Base-by-base conservation (phyloP, 768 basidiomycete species). In the Cystobasidium onofrii region DNA sequence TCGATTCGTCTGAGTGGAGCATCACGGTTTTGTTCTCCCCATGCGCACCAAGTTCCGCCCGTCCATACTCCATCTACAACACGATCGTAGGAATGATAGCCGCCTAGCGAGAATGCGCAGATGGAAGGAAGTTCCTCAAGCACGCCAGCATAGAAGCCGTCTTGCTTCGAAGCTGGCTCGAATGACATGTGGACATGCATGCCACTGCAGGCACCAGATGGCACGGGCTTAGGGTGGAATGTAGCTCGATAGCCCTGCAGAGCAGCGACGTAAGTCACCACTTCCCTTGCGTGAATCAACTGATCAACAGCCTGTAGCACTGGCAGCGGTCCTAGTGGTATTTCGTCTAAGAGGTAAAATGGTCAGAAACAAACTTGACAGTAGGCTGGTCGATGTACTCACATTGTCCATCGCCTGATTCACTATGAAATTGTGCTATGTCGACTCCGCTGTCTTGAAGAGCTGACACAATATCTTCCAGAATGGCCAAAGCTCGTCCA, bases 101-200 rank as follows among this genome's bases (percentile, higher is more conserved):
- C 44, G 12, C 39, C 39, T 17, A 64, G 23, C 4, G 13, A 17
- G n/a, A 64, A 64, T 27, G 63, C 63, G 34, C 63, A 64, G 36
- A 46, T 46, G 7, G 63, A 27, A 23, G 63, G 63, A 41, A 64
- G 63, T 17, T 64, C 39, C n/a, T 64, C 39, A 7, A 64, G 63
- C 1, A 64, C 27, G 39, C 63, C 63, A 17, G 63, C 63, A n/a
- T 46, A 64, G 33, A 64, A 64, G 13, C 27, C 25, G 17, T 41
- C 36, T 41, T 41, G 44, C 36, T 25, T 43, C 12, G 63, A 64
- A 7, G 25, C 36, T 15, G 63, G 63, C 36, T 41, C 27, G 63
- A 64, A 64, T 20, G 63, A 64, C 36, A 64, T 64, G 36, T 64
- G 63, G 12, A 64, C 7, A 25, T 64, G 63, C 44, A 46, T 46